A percentile compares a stretch with the other conserved stretches of the same genome.
Conservation (phyloP, 805 yeast species). For the Candida endomychidarum region DNA sequence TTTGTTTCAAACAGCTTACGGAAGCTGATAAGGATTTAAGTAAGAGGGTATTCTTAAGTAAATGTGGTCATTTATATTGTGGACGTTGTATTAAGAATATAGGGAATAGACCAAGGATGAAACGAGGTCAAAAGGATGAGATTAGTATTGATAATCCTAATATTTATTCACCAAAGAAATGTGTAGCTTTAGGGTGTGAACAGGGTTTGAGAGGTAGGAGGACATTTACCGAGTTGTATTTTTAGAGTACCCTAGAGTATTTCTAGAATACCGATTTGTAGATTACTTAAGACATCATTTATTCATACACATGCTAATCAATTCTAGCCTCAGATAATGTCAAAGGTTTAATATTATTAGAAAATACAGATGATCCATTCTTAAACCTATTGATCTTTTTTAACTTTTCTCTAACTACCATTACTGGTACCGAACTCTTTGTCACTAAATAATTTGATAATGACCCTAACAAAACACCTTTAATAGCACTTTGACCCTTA, state of each 20-base stretch:
- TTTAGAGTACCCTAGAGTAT: too few relatives aligned
- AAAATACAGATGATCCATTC: conserved; percentile 47
- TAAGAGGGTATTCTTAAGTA: conserved; percentile 47
- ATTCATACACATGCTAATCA: conserved; percentile 23
- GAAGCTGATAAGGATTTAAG: conserved; percentile 26
- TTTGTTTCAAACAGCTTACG: conserved; percentile 37
- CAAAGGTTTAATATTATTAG: conserved; percentile 55
- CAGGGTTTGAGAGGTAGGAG: conserved; percentile 43
- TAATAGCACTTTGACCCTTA: conserved; percentile 67
- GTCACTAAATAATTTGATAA: conserved; percentile 72
- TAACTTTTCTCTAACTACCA: conserved; percentile 74
- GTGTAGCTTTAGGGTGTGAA: conserved; percentile 56
- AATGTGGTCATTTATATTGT: conserved; percentile 85
- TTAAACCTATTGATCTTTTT: conserved; percentile 64
- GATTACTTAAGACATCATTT: background rate
- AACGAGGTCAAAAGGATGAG: conserved; percentile 4
- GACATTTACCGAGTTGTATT: conserved; percentile 54
- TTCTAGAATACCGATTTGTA: too few relatives aligned
- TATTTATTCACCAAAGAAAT: conserved; percentile 53
- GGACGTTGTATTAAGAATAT: conserved; percentile 78
- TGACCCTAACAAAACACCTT: conserved; percentile 73
- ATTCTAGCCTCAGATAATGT: conserved; percentile 49
- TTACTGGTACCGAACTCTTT: conserved; percentile 70
- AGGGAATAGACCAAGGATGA: conserved; percentile 40
- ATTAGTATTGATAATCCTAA: conserved; percentile 32